Conservation (phyloP, 768 basidiomycete species). For the Mycena amicta region DNA sequence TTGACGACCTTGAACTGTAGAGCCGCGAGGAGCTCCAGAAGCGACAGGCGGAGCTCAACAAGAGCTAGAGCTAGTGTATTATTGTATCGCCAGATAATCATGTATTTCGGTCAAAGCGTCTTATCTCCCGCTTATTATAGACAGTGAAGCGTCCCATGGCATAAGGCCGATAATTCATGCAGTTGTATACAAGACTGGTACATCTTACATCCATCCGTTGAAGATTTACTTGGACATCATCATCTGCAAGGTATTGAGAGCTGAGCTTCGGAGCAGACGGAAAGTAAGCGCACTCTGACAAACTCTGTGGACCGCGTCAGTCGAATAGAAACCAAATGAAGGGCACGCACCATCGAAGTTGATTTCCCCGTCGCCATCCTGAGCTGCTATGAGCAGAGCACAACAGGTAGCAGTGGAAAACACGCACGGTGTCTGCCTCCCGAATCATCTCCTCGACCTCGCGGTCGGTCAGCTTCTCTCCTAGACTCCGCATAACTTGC, state of each 20-base stretch:
- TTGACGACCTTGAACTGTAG: constrained; percentile 33
- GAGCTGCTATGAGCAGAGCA: constrained; percentile 48
- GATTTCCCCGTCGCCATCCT: constrained; percentile 83
- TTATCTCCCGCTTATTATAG: neutral
- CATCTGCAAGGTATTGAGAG: constrained; percentile 58
- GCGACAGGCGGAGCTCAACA: constrained; percentile 51
- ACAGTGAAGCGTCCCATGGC: neutral
- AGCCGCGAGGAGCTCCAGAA: constrained; percentile 53
- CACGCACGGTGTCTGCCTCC: constrained; percentile 67
- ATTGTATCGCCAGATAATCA: neutral
- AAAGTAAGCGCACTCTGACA: constrained; percentile 61
- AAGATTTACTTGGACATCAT: constrained; percentile 65
- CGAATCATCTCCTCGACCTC: constrained; percentile 92
- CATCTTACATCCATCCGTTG: constrained; percentile 8
- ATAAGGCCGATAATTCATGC: neutral
- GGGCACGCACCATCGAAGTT: constrained; percentile 64
- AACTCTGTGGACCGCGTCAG: constrained; percentile 54
- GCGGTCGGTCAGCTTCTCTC: constrained; percentile 77
- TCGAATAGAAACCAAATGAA: constrained; percentile 23
- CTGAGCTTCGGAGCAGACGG: too few relatives aligned
- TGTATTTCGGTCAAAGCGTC: too few relatives aligned
- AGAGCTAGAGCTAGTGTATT: constrained; percentile 10
- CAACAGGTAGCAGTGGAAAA: constrained; percentile 32
- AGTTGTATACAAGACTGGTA: constrained; percentile 12
- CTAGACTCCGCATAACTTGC: constrained; percentile 90